Evolutionary conservation across 345 rosid species (phyloP).

Genomic region (Syzygium jambos): DNA sequence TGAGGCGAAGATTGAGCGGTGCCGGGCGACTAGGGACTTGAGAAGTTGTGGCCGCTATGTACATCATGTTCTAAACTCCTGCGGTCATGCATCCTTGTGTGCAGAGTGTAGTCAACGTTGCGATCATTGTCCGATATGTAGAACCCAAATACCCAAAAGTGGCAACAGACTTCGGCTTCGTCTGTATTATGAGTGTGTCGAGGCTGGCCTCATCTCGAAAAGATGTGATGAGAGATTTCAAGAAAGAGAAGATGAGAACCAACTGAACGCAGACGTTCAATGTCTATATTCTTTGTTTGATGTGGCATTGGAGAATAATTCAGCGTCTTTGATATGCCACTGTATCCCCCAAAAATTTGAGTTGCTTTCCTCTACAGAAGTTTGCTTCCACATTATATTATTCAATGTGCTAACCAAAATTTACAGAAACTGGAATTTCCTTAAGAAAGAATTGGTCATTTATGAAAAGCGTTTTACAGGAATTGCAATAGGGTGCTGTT

Average conservation of each 20-base stretch:
- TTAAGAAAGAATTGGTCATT: background rate
- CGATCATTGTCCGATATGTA: conserved; percentile 88
- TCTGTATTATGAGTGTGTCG: conserved; percentile 71
- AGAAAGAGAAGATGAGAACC: conserved; percentile 50
- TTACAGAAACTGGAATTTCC: background rate
- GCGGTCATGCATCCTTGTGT: conserved; percentile 94
- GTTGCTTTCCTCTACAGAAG: background rate
- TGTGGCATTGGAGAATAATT: conserved; percentile 78
- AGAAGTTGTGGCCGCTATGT: conserved; percentile 81
- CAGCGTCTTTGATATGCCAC: conserved; percentile 77
- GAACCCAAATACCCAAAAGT: conserved; percentile 35
- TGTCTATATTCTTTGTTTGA: conserved; percentile 88
- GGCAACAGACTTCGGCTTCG: conserved; percentile 44
- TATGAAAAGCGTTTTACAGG: background rate
- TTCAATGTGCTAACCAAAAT: background rate
- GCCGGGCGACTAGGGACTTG: conserved; percentile 94
- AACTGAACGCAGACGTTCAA: conserved; percentile 56
- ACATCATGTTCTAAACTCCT: conserved; percentile 50
- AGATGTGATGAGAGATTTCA: conserved; percentile 46
- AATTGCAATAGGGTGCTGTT: background rate
- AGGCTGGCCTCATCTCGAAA: conserved; percentile 71
- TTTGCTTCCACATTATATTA: background rate
- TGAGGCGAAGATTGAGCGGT: conserved; percentile 80
- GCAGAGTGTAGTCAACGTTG: conserved; percentile 71
- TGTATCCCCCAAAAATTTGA: conserved; percentile 55